These are phyloP conservation scores for Rutstroemia sp. DNA, from an alignment of 2,329 filamentous ascomycete genomes.

Conservation along the genomic window DNA sequence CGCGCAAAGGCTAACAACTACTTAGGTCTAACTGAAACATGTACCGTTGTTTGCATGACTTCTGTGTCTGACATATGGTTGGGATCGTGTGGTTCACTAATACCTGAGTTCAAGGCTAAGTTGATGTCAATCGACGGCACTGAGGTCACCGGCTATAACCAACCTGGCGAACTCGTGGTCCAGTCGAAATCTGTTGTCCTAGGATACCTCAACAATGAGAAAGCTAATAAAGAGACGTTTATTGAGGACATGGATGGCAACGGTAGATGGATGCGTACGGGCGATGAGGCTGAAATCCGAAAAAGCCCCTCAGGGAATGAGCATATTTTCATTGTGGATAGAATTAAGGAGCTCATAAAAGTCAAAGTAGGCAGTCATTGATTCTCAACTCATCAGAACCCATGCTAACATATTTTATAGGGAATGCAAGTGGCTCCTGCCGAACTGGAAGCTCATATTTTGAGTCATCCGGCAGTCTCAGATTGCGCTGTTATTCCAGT, in stretches of 20 bases:
- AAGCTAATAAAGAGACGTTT: slow-evolving; percentile 76
- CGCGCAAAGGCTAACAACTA: neutral
- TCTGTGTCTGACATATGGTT: slow-evolving; percentile 56
- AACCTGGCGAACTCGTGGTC: slow-evolving; percentile 73
- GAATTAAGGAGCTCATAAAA: slow-evolving; percentile 73
- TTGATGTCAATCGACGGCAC: slow-evolving; percentile 59
- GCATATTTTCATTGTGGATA: slow-evolving; percentile 79
- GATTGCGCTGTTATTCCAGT: slow-evolving; percentile 75
- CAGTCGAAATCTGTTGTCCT: slow-evolving; percentile 70
- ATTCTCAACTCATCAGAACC: too few relatives aligned
- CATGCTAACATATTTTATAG: slow-evolving; percentile 22
- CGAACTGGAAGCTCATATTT: slow-evolving; percentile 72
- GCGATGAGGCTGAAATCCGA: slow-evolving; percentile 71
- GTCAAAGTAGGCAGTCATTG: slow-evolving; percentile 50
- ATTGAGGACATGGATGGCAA: slow-evolving; percentile 52
- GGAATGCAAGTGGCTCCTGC: slow-evolving; percentile 78
- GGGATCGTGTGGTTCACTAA: slow-evolving; percentile 64
- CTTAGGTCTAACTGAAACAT: slow-evolving; percentile 66
- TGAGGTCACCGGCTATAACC: slow-evolving; percentile 59
- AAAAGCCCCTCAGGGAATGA: slow-evolving; percentile 60
- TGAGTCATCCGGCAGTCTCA: slow-evolving; percentile 66
- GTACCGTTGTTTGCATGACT: slow-evolving; percentile 59
- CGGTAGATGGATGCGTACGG: slow-evolving; percentile 65
- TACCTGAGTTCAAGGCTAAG: slow-evolving; percentile 58
- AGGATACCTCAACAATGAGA: slow-evolving; percentile 81